Conservation (phyloP, 495 filamentous ascomycete species). For the Penicillium mononematosum region DNA sequence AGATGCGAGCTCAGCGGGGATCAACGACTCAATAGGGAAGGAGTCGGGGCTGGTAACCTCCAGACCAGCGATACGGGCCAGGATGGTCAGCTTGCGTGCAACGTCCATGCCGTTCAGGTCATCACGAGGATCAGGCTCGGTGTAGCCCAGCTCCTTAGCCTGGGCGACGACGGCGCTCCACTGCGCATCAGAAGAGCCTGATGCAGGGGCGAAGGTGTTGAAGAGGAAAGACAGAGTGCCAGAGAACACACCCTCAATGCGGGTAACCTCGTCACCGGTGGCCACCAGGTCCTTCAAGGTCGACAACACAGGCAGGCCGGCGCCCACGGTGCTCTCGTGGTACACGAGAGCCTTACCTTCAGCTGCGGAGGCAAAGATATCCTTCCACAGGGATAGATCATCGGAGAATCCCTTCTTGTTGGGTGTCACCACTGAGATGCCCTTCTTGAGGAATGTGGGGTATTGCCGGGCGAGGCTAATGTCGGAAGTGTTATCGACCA, state of each 20-base stretch:
- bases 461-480: slow-evolving; percentile 75
- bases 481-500: slow-evolving; percentile 94
- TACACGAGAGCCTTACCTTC: slow-evolving; percentile 71
- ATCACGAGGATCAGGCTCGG: slow-evolving; percentile 93
- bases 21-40: slow-evolving; percentile 89
- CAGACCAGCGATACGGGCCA: slow-evolving; percentile 79
- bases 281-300: slow-evolving; percentile 85
- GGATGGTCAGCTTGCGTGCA: slow-evolving; percentile 92
- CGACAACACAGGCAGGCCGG: slow-evolving; percentile 86
- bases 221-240: slow-evolving; percentile 96
- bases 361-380: slow-evolving; percentile 68
- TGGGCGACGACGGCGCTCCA: slow-evolving; percentile 87
- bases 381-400: slow-evolving; percentile 70
- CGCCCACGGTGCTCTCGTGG: slow-evolving; percentile 91
- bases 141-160: slow-evolving; percentile 93
- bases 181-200: slow-evolving; percentile 55
- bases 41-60: slow-evolving; percentile 71
- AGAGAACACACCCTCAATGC: slow-evolving; percentile 94
- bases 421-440: slow-evolving; percentile 87
- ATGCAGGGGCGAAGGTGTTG: slow-evolving; percentile 83
- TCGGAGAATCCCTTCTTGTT: slow-evolving; percentile 97
- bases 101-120: slow-evolving; percentile 96
- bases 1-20: slow-evolving; percentile 78
- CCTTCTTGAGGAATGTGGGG: slow-evolving; percentile 70
- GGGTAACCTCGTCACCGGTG: slow-evolving; percentile 82